A percentile compares a stretch with the other conserved stretches of the same genome.
phyloP scores from a whole-genome alignment of 2,329 filamentous ascomycete species.

The Phialophora macrospora region DNA sequence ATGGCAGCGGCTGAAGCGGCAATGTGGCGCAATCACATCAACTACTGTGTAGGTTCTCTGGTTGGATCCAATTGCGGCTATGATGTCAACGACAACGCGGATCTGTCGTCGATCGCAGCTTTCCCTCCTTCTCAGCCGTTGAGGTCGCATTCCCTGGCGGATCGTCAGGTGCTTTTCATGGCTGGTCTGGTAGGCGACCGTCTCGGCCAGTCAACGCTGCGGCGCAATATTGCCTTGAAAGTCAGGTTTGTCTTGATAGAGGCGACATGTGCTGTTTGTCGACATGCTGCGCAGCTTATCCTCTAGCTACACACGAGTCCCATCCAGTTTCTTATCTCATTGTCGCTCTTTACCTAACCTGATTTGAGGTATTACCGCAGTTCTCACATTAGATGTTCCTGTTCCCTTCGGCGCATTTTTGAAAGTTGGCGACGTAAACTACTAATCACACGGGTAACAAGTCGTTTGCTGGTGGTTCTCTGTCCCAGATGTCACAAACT shows the following conservation, averaged over 20 bases:
- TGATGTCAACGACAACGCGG: conserved; percentile 17
- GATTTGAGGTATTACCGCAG: not conserved
- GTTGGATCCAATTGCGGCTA: conserved; percentile 4
- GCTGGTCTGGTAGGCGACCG: not conserved
- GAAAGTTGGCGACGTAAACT: conserved; percentile 18
- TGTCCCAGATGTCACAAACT: conserved; percentile 32
- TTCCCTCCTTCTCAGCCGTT: not conserved
- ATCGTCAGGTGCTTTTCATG: conserved; percentile 3
- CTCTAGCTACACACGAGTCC: not conserved
- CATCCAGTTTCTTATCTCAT: not conserved
- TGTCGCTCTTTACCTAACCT: not conserved
- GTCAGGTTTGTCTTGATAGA: conserved; percentile 7
- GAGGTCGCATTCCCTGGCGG: not conserved
- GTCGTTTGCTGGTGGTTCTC: not conserved
- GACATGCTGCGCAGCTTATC: not conserved
- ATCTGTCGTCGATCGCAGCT: conserved; percentile 2
- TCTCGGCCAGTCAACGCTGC: conserved; percentile 21
- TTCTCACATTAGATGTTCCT: not conserved
- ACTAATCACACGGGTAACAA: conserved; percentile 9
- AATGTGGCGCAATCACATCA: conserved; percentile 9
- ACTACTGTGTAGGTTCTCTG: no score
- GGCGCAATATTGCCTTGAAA: conserved; percentile 26
- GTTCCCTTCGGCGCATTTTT: not conserved
- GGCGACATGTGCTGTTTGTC: conserved; percentile 21
- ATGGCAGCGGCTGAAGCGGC: not conserved